Conservation (phyloP, 305 asterid species). For the Solanum hybrid region DNA sequence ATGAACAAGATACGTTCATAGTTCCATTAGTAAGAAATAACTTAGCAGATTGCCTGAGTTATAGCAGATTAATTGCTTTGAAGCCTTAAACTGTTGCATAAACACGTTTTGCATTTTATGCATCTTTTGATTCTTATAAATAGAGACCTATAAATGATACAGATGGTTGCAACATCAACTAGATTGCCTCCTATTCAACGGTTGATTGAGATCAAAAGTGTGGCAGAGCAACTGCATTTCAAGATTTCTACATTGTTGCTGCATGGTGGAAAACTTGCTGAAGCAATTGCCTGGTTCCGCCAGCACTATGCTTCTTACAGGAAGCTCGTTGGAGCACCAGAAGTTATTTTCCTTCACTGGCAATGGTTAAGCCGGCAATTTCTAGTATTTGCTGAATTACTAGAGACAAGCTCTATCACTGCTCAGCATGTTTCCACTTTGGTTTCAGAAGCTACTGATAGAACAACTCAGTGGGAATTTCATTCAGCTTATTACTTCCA, state of each 20-base stretch:
- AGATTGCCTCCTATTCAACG: constrained; percentile 87
- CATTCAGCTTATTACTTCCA: constrained; percentile 83
- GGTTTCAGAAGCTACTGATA: constrained; percentile 48
- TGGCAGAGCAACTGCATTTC: constrained; percentile 84
- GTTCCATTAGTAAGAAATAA: background rate
- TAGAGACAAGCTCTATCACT: constrained; percentile 70
- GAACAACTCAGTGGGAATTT: constrained; percentile 77
- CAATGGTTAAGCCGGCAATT: constrained; percentile 95
- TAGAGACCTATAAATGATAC: constrained; percentile 10
- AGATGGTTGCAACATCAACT: constrained; percentile 87
- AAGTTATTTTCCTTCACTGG: constrained; percentile 83
- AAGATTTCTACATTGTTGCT: constrained; percentile 74
- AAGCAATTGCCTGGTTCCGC: constrained; percentile 82
- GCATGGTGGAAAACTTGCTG: constrained; percentile 80
- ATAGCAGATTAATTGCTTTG: background rate
- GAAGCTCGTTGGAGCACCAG: constrained; percentile 65
- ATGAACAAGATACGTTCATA: background rate
- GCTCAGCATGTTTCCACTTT: constrained; percentile 29
- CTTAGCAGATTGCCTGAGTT: background rate
- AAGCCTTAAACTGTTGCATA: background rate
- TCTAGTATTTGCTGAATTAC: constrained; percentile 78
- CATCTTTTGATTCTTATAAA: background rate
- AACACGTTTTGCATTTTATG: constrained; percentile 1
- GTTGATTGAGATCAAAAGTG: constrained; percentile 70
- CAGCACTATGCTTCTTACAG: constrained; percentile 58